Conservation (phyloP, 1,139 yeast species). For the Nakaseomyces kungkrabaensis region DNA sequence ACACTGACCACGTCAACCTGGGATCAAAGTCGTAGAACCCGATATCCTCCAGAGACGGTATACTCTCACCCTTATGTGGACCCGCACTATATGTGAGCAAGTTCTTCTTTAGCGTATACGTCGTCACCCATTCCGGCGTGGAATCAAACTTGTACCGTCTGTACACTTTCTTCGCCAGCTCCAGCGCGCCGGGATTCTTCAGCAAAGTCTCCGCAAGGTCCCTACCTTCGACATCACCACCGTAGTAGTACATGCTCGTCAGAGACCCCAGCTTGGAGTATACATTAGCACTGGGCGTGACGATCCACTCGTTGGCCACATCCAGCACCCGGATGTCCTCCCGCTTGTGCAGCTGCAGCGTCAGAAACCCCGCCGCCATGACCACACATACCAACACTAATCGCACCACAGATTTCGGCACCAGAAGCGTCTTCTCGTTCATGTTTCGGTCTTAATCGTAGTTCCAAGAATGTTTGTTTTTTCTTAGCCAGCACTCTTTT, state of each 20-base stretch:
- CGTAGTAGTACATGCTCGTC: too few species aligned
- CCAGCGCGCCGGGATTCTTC: constrained; percentile 2
- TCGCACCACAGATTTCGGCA: background rate
- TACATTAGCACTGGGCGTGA: background rate
- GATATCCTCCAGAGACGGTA: constrained; percentile 12
- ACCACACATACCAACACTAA: background rate
- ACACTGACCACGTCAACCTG: constrained; percentile 18
- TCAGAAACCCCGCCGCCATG: too few species aligned
- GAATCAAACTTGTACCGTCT: constrained; percentile 15
- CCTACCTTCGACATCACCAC: background rate
- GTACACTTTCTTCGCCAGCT: constrained; percentile 8
- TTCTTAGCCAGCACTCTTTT: too few species aligned
- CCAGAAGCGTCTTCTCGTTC: background rate
- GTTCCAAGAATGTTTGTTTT: too few species aligned
- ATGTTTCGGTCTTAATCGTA: background rate
- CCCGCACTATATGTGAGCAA: constrained; percentile 14
- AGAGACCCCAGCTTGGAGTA: background rate
- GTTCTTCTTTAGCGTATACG: constrained; percentile 12
- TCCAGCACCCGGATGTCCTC: background rate
- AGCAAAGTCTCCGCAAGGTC: background rate
- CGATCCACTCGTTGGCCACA: background rate
- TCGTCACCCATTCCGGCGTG: constrained; percentile 13
- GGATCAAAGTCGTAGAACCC: constrained; percentile 23
- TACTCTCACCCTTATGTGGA: constrained; percentile 8
- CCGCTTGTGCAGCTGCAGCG: too few species aligned